Percentiles rank a stretch among this genome's conserved stretches.
phyloP scores from a whole-genome alignment of 2,329 filamentous ascomycete genomes.

The Aureobasidium sp. region DNA sequence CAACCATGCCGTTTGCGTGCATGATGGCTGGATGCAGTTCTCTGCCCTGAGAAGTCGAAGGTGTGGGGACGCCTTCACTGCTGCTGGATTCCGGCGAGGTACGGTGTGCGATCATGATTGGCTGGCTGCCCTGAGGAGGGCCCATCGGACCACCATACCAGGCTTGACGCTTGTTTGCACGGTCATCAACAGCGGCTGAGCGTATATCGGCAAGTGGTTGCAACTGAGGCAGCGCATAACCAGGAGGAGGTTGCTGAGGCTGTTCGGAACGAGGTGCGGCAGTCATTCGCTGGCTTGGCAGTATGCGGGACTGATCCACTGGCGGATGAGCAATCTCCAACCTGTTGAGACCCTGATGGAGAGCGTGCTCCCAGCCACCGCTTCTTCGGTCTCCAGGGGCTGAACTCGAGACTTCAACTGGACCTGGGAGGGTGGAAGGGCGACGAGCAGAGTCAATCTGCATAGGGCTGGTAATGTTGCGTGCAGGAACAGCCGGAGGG shows the following conservation, averaged over 20 bases:
- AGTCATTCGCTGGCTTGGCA: slow-evolving; percentile 10
- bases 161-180: slow-evolving; percentile 57
- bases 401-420: slow-evolving; percentile 13
- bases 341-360: slow-evolving; percentile 58
- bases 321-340: slow-evolving; percentile 50
- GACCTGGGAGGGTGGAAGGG: slow-evolving; percentile 27
- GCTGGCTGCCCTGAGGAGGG: slow-evolving; percentile 19
- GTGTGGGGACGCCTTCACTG: slow-evolving; percentile 47
- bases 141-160: slow-evolving; percentile 59
- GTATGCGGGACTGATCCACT: neutral
- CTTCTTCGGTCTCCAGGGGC: slow-evolving; percentile 41
- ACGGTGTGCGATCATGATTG: slow-evolving; percentile 29
- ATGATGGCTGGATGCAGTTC: slow-evolving; percentile 46
- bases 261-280: slow-evolving; percentile 22
- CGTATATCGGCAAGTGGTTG: neutral
- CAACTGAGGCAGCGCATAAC: slow-evolving; percentile 28
- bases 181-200: slow-evolving; percentile 19
- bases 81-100: slow-evolving; percentile 48
- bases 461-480: slow-evolving; percentile 67
- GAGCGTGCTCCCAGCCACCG: slow-evolving; percentile 54
- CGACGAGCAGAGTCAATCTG: slow-evolving; percentile 53
- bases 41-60: slow-evolving; percentile 39
- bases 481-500: slow-evolving; percentile 50
- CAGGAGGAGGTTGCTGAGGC: slow-evolving; percentile 27
- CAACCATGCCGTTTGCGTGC: slow-evolving; percentile 40